Base-by-base conservation (phyloP, 2,329 filamentous ascomycete species). In the Orbilia blumenaviensis region DNA sequence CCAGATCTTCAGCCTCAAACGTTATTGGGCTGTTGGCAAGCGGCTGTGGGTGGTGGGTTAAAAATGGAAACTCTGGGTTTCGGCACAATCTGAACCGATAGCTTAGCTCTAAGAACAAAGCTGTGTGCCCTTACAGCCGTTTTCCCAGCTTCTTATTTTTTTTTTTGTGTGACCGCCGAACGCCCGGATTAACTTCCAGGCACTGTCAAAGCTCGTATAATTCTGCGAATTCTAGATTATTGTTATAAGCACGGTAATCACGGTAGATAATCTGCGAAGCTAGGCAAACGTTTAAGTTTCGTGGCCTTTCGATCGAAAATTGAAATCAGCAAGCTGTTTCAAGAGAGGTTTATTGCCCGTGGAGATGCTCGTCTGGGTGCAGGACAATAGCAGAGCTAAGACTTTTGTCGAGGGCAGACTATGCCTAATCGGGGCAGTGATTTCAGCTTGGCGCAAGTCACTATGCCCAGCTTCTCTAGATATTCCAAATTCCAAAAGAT, bases 401-500 rank as follows among this genome's bases (percentile, higher is more conserved):
- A 58, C 27, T 66, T 61, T 58, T 18, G 32, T 8, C 12, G 25
- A 54, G 38, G 7, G 25, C 10, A n/a, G 14, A 18, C 68, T 42
- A 62, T 66, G 27, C 69, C 52, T 25, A 60, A 74, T 62, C 18
- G 62, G 34, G 68, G 54, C 48, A 56, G 60, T 66, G 60, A 48
- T 54, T 54, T 67, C 58, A 69, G 64, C 72, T 76, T 69, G 64
- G 72, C 64, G 63, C 71, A 63, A 75, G 63, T 67, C 72, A 76
- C 63, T 46, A 50, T 25, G 44, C 25, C 48, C 48, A 52, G 27
- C 27, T 52, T 18, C 48, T 52, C 23, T 48, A 27, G 32, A 44
- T 68, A 75, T 76, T 69, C 72, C 72, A 76, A 69, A 76, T 76
- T 76, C 63, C 72, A 61, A 68, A 69, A 69, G 50, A 29, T 36